Evolutionary conservation across 2,329 filamentous ascomycete genomes (phyloP), one percentile per base, ranked within the genome.

Genomic region (Chaetomium sp.): DNA sequence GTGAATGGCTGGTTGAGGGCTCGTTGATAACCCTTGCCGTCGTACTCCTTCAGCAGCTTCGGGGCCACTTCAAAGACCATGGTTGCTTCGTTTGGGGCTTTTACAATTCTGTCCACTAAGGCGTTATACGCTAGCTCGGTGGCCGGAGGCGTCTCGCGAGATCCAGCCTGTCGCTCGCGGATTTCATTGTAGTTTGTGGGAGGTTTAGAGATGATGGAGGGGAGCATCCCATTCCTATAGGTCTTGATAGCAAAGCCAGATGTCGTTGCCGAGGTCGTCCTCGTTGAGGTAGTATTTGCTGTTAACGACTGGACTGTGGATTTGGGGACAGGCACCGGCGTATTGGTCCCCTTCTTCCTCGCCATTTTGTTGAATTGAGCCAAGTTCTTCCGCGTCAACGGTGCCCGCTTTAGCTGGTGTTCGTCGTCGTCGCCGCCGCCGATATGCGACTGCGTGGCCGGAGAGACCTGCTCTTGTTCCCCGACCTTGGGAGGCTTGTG

Each of bases 1-100:
- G 48, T 52, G 14, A 59, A 56, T 3, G 54, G 19, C n/a, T 38
- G 57, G 44, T 53, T 54, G 35, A 19, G 54, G 5, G 11, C 42
- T 32, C n/a, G 6, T n/a, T 3, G 34, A 35, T 54, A 56, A 1
- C 14, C 8, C 4, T 52, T 41, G 35, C 19, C 11, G 14, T 55
- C 32, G 2, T 14, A 12, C 53, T 56, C 52, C 6, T 53, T 10
- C 2, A 56, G 35, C 32, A 7, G 5, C 10, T 1, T 5, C 37
- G 43, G 10, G 4, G 42, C 10, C n/a, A 19, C 2, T n/a, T 37
- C 6, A 11, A 45, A 8, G 34, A 55, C 36, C 11, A 53, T 55
- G 5, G 38, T 33, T 37, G 19, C 19, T 27, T 54, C 49, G 19
- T 54, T 54, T 2, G 9, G 12, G 32, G 48, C 52, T 33, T 6